Conservation (phyloP, 306 rosid genomes). For the Ormosia emarginata region DNA sequence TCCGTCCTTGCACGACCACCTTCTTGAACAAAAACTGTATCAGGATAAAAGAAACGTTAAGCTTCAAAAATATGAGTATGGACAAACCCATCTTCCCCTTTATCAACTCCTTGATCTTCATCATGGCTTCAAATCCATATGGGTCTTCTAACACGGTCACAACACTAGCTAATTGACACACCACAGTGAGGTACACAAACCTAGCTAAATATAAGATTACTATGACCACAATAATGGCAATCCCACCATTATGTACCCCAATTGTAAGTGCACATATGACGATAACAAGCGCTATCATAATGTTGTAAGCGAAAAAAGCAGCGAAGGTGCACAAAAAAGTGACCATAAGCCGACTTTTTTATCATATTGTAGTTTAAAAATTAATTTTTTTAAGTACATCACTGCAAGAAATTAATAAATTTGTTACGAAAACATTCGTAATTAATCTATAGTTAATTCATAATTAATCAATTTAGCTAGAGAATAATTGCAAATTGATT, state of each 20-base stretch:
- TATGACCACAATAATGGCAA: background rate
- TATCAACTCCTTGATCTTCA: constrained; percentile 49
- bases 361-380: too few species aligned
- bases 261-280: background rate
- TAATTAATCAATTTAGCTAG: too few species aligned
- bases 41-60: background rate
- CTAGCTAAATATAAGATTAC: constrained; percentile 31
- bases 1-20: constrained; percentile 40
- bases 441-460: too few species aligned
- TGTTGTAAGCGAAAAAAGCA: constrained; percentile 36
- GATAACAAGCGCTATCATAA: background rate
- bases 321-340: constrained; percentile 52
- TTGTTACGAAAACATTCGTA: too few species aligned
- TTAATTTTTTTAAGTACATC: too few species aligned
- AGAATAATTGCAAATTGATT: too few species aligned
- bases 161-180: constrained; percentile 76
- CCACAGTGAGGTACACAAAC: constrained; percentile 40
- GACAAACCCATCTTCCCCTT: constrained; percentile 58
- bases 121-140: constrained; percentile 63
- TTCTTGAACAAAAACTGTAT: constrained; percentile 30
- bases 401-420: too few species aligned
- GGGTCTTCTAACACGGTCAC: constrained; percentile 67
- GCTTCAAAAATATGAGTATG: constrained; percentile 4
- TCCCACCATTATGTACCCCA: fast-evolving
- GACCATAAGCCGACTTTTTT: constrained; percentile 31